phyloP scores from a whole-genome alignment of 352 stramenopile species.

The Globisporangium nodosum region DNA sequence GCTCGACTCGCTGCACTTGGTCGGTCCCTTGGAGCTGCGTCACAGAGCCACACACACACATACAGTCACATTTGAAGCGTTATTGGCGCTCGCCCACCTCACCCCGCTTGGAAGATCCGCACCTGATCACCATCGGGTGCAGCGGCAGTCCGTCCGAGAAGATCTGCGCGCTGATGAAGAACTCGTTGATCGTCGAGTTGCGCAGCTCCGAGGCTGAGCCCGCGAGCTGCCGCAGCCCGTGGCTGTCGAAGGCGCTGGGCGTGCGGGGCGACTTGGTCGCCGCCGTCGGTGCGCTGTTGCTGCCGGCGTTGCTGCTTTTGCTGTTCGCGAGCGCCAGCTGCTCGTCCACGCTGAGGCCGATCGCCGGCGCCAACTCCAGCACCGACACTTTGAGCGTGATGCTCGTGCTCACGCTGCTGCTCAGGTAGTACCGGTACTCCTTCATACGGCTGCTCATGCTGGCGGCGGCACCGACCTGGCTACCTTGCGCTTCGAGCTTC shows the following conservation, averaged over 20 bases:
- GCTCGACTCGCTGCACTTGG: conserved; percentile 82
- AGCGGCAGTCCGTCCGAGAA: conserved; percentile 79
- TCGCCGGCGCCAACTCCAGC: conserved; percentile 59
- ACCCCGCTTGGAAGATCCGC: not conserved
- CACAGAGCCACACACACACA: conserved; percentile 4
- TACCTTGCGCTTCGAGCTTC: too few species aligned
- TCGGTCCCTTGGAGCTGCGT: conserved; percentile 66
- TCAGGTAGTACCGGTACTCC: conserved; percentile 88
- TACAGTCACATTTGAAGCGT: not conserved
- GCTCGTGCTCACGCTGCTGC: conserved; percentile 72
- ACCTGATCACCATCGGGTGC: conserved; percentile 81
- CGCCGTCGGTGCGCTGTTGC: not conserved
- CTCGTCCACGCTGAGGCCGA: conserved; percentile 27
- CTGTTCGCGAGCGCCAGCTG: conserved; percentile 4
- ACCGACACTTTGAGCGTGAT: conserved; percentile 80
- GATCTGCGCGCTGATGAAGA: conserved; percentile 87
- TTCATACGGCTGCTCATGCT: conserved; percentile 66
- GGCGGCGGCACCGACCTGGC: not conserved
- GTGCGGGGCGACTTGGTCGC: conserved; percentile 4
- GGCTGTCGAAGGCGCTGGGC: conserved; percentile 23
- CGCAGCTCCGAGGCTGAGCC: conserved; percentile 67
- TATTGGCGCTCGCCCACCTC: too few species aligned
- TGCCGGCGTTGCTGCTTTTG: conserved; percentile 4
- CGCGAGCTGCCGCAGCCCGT: conserved; percentile 48
- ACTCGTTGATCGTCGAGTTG: conserved; percentile 80